A percentile compares a stretch with the other conserved stretches of the same genome.
These are phyloP conservation scores for Phytophthora capsici DNA, from an alignment of 352 stramenopile genomes.

Conservation along the genomic window DNA sequence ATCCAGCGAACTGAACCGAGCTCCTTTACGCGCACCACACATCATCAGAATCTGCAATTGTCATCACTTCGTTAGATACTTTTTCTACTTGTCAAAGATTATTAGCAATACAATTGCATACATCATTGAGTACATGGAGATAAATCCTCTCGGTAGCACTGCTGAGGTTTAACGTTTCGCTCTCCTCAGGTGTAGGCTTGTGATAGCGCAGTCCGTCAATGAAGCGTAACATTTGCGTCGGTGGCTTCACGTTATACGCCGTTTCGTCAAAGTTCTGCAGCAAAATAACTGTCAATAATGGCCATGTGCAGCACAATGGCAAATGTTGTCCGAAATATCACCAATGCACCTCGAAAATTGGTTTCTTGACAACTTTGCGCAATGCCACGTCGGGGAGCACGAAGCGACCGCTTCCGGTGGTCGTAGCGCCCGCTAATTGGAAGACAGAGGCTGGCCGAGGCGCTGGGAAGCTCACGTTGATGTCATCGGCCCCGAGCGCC, in stretches of 20 bases:
- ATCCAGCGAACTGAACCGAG: slow-evolving; percentile 77
- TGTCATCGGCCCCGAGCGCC: slow-evolving; percentile 31
- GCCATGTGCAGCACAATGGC: not conserved
- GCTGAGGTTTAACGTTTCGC: slow-evolving; percentile 69
- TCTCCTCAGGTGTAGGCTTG: slow-evolving; percentile 79
- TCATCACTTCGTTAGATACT: not conserved
- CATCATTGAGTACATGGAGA: slow-evolving; percentile 80
- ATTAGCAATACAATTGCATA: slow-evolving; percentile 31
- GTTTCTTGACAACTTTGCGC: slow-evolving; percentile 71
- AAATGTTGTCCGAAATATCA: slow-evolving; percentile 9
- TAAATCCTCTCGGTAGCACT: slow-evolving; percentile 76
- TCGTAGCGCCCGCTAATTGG: slow-evolving; percentile 40
- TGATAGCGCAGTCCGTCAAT: slow-evolving; percentile 87
- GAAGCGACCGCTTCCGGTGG: slow-evolving; percentile 39
- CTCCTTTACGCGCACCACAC: slow-evolving; percentile 78
- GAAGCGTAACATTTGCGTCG: slow-evolving; percentile 84
- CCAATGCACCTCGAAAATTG: slow-evolving; percentile 69
- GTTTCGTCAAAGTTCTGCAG: slow-evolving; percentile 75
- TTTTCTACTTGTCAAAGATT: not conserved
- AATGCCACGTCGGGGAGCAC: slow-evolving; percentile 60
- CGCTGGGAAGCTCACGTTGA: slow-evolving; percentile 39
- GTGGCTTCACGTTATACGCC: slow-evolving; percentile 71
- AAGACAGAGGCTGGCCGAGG: slow-evolving; percentile 45
- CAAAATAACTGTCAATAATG: slow-evolving; percentile 9
- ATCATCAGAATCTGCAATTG: slow-evolving; percentile 69